Percentiles rank a stretch among this genome's conserved stretches.
Evolutionary conservation across 2,329 filamentous ascomycete species (phyloP).

Genomic region (Aspergillus piperis): DNA sequence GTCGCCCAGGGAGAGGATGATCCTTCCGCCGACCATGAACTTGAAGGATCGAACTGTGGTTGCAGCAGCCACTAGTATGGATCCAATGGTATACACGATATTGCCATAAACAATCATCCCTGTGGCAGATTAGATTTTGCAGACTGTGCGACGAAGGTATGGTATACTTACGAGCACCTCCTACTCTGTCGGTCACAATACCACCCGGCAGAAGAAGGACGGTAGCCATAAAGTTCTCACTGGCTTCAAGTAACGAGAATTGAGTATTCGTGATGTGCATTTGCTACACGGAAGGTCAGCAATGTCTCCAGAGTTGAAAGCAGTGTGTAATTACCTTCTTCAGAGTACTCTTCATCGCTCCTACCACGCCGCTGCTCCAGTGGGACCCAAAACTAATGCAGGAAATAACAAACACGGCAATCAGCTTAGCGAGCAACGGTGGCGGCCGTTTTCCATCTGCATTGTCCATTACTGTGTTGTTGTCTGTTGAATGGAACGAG

Average conservation of each 20-base stretch:
- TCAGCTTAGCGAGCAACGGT: conserved; percentile 38
- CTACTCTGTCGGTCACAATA: conserved; percentile 59
- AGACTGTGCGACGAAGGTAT: neutral
- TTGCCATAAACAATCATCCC: conserved; percentile 63
- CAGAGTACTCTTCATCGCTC: conserved; percentile 62
- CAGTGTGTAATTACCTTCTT: conserved; percentile 50
- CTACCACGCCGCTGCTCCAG: conserved; percentile 63
- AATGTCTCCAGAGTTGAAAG: neutral
- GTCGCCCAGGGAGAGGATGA: conserved; percentile 61
- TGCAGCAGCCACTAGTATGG: conserved; percentile 61
- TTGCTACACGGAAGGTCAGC: conserved; percentile 33
- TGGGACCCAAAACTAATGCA: conserved; percentile 61
- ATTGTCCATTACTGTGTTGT: neutral
- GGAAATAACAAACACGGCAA: conserved; percentile 47
- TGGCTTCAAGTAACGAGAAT: conserved; percentile 61
- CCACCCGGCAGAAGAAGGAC: conserved; percentile 58
- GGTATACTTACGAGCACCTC: conserved; percentile 52
- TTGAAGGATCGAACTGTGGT: conserved; percentile 58
- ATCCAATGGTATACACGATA: conserved; percentile 58
- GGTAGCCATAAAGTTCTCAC: conserved; percentile 64
- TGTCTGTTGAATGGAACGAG: neutral
- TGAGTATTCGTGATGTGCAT: conserved; percentile 62
- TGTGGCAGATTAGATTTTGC: conserved; percentile 12
- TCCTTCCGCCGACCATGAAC: conserved; percentile 61
- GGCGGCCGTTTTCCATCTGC: conserved; percentile 24